A percentile compares a stretch with the other conserved stretches of the same genome.
Conservation (phyloP, 1,284 basidiomycete genomes). For the Cryptococcus jaspeensis region DNA sequence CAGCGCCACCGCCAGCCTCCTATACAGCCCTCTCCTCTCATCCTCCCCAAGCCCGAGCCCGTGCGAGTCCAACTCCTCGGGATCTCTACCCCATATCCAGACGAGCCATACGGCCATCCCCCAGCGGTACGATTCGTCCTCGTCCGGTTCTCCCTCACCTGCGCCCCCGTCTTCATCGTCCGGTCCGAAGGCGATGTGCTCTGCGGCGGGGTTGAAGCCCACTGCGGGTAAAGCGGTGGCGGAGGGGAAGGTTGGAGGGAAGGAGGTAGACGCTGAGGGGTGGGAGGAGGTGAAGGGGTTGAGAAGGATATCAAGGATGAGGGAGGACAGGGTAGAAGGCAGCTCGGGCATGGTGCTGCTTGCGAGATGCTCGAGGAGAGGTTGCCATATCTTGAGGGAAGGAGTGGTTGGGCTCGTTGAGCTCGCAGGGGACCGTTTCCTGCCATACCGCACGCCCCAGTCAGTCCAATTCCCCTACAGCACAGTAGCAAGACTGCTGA, state of each 20-base stretch:
- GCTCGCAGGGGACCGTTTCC: slow-evolving; percentile 55
- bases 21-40: slow-evolving; percentile 12
- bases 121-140: slow-evolving; percentile 20
- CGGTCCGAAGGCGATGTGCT: background rate
- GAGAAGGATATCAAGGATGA: slow-evolving; percentile 55
- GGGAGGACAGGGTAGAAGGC: slow-evolving; percentile 57
- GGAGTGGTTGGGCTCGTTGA: slow-evolving; percentile 57
- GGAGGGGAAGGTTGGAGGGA: background rate
- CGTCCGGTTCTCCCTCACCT: background rate
- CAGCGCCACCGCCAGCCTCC: slow-evolving; percentile 7
- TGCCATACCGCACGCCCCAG: slow-evolving; percentile 11
- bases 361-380: slow-evolving; percentile 63
- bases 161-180: background rate
- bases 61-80: background rate
- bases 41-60: slow-evolving; percentile 2
- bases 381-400: slow-evolving; percentile 67
- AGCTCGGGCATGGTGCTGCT: slow-evolving; percentile 61
- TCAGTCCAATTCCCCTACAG: background rate
- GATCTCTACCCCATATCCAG: slow-evolving; percentile 14
- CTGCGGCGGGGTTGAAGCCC: background rate
- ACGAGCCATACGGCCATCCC: slow-evolving; percentile 24
- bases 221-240: background rate
- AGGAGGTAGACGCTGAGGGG: background rate
- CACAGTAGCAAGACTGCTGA: background rate
- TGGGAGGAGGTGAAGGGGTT: slow-evolving; percentile 2